A percentile compares a stretch with the other conserved stretches of the same genome.
Conservation (phyloP, 805 yeast genomes). For the Lachancea quebecensis region DNA sequence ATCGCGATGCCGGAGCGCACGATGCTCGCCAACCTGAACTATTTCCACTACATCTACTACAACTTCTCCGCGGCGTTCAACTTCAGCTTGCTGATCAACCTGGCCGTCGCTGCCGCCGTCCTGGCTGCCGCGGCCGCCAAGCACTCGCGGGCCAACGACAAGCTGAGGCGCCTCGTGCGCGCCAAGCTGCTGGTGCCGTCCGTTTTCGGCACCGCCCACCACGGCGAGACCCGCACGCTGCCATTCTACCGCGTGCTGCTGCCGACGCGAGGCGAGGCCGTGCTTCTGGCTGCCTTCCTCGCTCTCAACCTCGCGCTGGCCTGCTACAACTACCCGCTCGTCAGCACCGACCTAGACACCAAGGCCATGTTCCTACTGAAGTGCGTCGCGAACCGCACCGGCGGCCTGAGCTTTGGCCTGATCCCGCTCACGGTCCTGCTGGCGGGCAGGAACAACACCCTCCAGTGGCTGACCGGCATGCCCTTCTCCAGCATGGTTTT, state of each 20-base stretch:
- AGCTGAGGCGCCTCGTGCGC: constrained; percentile 1
- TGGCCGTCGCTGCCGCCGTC: neutral
- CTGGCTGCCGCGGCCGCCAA: constrained; percentile 1
- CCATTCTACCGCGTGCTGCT: constrained; percentile 5
- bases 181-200: constrained; percentile 7
- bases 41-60: constrained; percentile 5
- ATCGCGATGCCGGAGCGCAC: neutral
- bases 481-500: constrained; percentile 54
- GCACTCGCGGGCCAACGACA: constrained; percentile 1
- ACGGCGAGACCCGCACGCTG: constrained; percentile 5
- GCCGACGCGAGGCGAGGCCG: constrained; percentile 11
- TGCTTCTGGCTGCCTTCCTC: constrained; percentile 3
- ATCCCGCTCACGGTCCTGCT: constrained; percentile 54
- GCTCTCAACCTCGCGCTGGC: constrained; percentile 4
- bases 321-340: constrained; percentile 5
- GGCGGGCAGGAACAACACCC: constrained; percentile 67
- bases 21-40: constrained; percentile 2
- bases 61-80: constrained; percentile 7
- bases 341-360: constrained; percentile 3
- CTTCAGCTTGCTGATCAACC: constrained; percentile 7
- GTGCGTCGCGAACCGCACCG: constrained; percentile 41
- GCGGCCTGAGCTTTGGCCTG: constrained; percentile 39
- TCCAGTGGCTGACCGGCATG: constrained; percentile 56
- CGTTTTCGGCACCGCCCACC: constrained; percentile 7
- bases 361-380: constrained; percentile 9